These are phyloP conservation scores for Russula olivacea DNA, from an alignment of 768 basidiomycete species.

Conservation along the genomic window DNA sequence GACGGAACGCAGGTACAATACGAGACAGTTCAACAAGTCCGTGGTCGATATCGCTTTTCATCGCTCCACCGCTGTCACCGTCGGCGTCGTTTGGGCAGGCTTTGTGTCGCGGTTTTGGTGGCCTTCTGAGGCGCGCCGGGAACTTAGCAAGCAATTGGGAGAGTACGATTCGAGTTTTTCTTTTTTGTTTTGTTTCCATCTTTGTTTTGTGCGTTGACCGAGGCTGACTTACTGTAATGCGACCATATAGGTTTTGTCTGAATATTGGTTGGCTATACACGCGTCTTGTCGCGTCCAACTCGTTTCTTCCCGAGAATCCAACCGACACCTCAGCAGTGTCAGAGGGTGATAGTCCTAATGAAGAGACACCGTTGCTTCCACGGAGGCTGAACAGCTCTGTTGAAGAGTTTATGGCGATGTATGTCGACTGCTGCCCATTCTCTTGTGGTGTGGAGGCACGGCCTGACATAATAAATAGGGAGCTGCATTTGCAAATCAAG, in stretches of 20 bases:
- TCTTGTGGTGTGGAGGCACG: neutral
- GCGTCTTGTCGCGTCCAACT: conserved; percentile 82
- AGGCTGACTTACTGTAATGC: neutral
- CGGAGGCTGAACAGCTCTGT: conserved; percentile 55
- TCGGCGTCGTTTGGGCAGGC: conserved; percentile 85
- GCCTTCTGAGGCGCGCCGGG: conserved; percentile 90
- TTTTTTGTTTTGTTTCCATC: neutral
- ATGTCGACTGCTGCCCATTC: conserved; percentile 26
- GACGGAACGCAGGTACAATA: conserved; percentile 58
- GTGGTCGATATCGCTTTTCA: conserved; percentile 67
- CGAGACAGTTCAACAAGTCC: conserved; percentile 56
- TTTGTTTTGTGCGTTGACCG: conserved; percentile 5
- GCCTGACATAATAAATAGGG: conserved; percentile 48
- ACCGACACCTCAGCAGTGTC: conserved; percentile 27
- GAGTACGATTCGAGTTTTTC: conserved; percentile 53
- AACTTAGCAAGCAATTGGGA: conserved; percentile 77
- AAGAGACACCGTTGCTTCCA: conserved; percentile 31
- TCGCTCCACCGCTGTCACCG: conserved; percentile 73
- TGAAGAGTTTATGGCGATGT: conserved; percentile 92
- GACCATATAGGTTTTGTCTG: conserved; percentile 68
- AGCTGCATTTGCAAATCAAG: conserved; percentile 88
- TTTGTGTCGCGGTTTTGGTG: conserved; percentile 90
- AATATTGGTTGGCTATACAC: conserved; percentile 96
- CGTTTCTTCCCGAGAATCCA: conserved; percentile 51
- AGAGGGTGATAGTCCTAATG: conserved; percentile 22